phyloP scores from a whole-genome alignment of 1,139 yeast genomes.

The Meyerozyma smithsonii region DNA sequence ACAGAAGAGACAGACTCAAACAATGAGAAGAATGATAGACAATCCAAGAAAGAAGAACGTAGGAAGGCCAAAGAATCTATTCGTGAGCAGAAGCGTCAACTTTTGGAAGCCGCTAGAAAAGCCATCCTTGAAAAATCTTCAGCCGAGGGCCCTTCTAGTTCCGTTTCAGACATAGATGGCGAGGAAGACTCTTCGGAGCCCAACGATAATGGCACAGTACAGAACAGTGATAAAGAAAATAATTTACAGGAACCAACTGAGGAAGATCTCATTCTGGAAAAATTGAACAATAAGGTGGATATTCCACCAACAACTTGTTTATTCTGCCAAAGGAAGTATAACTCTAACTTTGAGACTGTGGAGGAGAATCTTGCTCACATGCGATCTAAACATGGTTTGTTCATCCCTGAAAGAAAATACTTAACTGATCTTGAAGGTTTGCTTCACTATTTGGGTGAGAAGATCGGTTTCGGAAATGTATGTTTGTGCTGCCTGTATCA shows the following conservation, averaged over 20 bases:
- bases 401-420: constrained; percentile 76
- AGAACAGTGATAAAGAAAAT: constrained; percentile 10
- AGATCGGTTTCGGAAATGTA: constrained; percentile 78
- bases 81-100: constrained; percentile 54
- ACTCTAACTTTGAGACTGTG: constrained; percentile 25
- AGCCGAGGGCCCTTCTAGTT: too few relatives aligned
- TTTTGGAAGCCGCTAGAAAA: constrained; percentile 57
- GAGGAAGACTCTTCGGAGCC: too few relatives aligned
- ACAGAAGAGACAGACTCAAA: constrained; percentile 14
- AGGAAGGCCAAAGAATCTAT: constrained; percentile 61
- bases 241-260: constrained; percentile 19
- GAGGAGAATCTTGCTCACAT: constrained; percentile 74
- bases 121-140: constrained; percentile 36
- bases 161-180: too few relatives aligned
- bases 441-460: constrained; percentile 70
- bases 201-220: constrained; percentile 10
- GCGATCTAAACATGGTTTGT: constrained; percentile 75
- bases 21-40: constrained; percentile 22
- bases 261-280: constrained; percentile 51
- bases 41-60: constrained; percentile 61
- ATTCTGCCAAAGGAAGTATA: constrained; percentile 46
- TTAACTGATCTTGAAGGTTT: constrained; percentile 69
- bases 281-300: constrained; percentile 57
- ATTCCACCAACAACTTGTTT: constrained; percentile 74
- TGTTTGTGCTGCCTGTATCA: constrained; percentile 82